phyloP scores from a whole-genome alignment of 139 green algal species.

The Astrephomene gubernaculifera region DNA sequence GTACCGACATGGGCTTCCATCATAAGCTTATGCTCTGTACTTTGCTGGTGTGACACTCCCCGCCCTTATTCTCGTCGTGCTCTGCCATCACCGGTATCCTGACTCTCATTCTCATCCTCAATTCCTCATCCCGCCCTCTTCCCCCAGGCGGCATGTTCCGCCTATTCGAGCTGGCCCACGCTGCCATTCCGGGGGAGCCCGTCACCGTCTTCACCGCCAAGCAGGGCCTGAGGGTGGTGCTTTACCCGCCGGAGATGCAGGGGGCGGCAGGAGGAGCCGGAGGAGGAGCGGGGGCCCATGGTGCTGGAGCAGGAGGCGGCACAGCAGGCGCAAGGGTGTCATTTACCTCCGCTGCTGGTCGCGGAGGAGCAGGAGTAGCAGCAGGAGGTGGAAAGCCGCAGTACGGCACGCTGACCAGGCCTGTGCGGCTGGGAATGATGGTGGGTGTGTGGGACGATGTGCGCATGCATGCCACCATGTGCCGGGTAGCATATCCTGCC shows the following conservation, averaged over 20 bases:
- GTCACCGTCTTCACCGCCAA: constrained; percentile 39
- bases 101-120: not conserved
- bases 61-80: not conserved
- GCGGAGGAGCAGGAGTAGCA: not conserved
- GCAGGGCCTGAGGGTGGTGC: constrained; percentile 15
- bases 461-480: too few relatives aligned
- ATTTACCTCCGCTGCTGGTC: too few relatives aligned
- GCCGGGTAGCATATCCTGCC: too few relatives aligned
- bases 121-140: not conserved
- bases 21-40: not conserved
- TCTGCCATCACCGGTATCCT: not conserved
- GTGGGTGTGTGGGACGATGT: too few relatives aligned
- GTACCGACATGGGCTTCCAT: not conserved
- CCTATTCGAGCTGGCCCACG: constrained; percentile 34
- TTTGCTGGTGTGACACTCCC: not conserved
- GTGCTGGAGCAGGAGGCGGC: not conserved
- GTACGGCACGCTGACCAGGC: not conserved
- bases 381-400: not conserved
- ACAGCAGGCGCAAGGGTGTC: not conserved
- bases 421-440: not conserved
- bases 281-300: not conserved
- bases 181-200: constrained; percentile 9
- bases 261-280: not conserved
- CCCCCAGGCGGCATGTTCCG: constrained; percentile 35
- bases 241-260: not conserved